Evolutionary conservation across 31 red algal species (phyloP).

Genomic region (Endocladia muricata): DNA sequence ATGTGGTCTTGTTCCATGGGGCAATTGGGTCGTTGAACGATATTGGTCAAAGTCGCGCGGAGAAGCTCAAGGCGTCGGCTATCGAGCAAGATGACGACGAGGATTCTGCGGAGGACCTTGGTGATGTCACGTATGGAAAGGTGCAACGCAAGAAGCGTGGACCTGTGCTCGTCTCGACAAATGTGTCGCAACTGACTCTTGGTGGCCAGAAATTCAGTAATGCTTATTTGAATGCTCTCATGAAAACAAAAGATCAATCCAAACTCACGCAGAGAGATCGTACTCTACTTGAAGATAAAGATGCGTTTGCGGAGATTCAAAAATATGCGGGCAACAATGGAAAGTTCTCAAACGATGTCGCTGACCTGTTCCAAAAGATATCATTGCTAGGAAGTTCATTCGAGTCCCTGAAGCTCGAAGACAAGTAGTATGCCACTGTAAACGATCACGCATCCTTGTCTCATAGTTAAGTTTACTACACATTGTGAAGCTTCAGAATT

Average conservation of each 20-base stretch:
- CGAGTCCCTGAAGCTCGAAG: conserved; percentile 60
- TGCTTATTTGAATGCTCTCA: conserved; percentile 64
- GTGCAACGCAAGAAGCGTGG: conserved; percentile 63
- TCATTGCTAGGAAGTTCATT: conserved; percentile 82
- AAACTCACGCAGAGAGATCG: conserved; percentile 62
- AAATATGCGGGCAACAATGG: conserved; percentile 73
- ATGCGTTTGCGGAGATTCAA: conserved; percentile 45
- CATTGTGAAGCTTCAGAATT: no score
- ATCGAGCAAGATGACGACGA: conserved; percentile 50
- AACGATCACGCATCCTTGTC: no score
- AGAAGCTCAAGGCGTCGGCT: conserved; percentile 42
- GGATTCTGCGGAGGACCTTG: conserved; percentile 33
- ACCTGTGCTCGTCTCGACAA: conserved; percentile 80
- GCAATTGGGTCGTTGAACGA: conserved; percentile 68
- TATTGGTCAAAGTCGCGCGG: conserved; percentile 51
- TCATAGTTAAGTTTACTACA: no score
- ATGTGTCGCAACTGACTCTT: conserved; percentile 75
- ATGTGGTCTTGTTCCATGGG: conserved; percentile 73
- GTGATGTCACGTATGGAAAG: conserved; percentile 80
- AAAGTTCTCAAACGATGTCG: conserved; percentile 81
- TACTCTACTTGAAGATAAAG: conserved; percentile 61
- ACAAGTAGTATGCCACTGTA: conserved; percentile 15
- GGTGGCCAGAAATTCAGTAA: conserved; percentile 87
- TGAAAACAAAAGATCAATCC: conserved; percentile 38
- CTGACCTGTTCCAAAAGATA: conserved; percentile 71